These are phyloP conservation scores for Tetrastigma voinierianum DNA, from an alignment of 164 flowering plant genomes.

Conservation along the genomic window DNA sequence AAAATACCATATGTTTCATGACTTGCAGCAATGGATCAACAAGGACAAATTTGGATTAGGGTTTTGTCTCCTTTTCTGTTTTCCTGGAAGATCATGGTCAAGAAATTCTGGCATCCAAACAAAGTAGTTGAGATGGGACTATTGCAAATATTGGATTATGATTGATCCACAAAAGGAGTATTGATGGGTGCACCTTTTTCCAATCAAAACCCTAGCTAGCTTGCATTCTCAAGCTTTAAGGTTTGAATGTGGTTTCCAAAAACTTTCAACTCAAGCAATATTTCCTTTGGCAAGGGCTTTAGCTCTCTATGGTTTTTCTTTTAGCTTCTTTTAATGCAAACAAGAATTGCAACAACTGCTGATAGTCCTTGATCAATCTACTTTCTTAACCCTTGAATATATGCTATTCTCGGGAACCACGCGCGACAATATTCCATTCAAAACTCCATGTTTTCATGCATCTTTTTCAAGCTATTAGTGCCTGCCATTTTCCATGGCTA, in stretches of 20 bases:
- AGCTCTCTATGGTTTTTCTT: conserved; percentile 18
- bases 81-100: no score
- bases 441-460: conserved; percentile 1
- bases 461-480: no score
- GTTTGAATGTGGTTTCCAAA: conserved; percentile 25
- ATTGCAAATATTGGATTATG: no score
- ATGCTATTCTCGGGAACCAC: conserved; percentile 25
- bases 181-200: background rate
- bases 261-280: conserved; percentile 16
- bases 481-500: no score
- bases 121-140: background rate
- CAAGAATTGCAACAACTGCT: background rate
- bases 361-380: no score
- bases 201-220: conserved; percentile 1
- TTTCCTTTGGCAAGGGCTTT: conserved; percentile 14
- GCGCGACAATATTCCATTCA: conserved; percentile 9
- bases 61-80: no score
- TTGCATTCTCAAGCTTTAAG: conserved; percentile 10
- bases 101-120: background rate
- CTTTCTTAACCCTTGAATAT: background rate
- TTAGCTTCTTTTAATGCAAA: conserved; percentile 21
- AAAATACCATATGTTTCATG: no score
- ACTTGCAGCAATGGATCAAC: no score
- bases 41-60: no score
- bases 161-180: background rate